A percentile compares a stretch with the other conserved stretches of the same genome.
Conservation (phyloP, 2,329 filamentous ascomycete species). For the Trichoderma oligosporum region DNA sequence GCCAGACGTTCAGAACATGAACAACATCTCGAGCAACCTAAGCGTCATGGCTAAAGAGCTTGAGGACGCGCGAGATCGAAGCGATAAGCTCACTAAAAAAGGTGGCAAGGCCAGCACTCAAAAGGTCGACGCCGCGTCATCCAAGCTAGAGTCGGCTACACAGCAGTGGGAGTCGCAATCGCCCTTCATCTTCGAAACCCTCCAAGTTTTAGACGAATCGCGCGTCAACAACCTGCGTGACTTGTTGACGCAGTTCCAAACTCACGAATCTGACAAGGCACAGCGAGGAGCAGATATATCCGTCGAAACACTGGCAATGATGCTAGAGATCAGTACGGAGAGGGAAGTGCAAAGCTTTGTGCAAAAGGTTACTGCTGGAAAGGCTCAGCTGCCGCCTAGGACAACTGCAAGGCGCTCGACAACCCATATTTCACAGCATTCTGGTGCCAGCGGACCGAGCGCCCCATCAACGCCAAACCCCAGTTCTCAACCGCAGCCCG, state of each 20-base stretch:
- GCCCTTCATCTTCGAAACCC: conserved; percentile 87
- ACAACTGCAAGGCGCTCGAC: conserved; percentile 42
- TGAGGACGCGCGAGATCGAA: conserved; percentile 76
- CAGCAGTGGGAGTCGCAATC: conserved; percentile 92
- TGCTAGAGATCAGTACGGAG: conserved; percentile 81
- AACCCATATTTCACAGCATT: conserved; percentile 20
- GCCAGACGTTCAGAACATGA: conserved; percentile 77
- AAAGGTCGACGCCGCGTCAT: conserved; percentile 71
- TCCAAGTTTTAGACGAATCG: conserved; percentile 87
- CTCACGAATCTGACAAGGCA: conserved; percentile 83
- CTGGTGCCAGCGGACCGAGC: conserved; percentile 16
- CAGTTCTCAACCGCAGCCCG: conserved; percentile 15
- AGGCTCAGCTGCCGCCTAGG: conserved; percentile 36
- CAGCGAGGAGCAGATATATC: conserved; percentile 70
- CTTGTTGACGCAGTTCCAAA: conserved; percentile 86
- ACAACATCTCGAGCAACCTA: conserved; percentile 77
- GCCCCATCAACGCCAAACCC: conserved; percentile 18
- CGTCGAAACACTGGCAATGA: conserved; percentile 73
- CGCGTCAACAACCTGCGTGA: conserved; percentile 87
- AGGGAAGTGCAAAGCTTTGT: conserved; percentile 79
- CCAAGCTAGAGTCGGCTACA: conserved; percentile 71
- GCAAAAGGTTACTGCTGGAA: conserved; percentile 42
- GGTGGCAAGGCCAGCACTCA: conserved; percentile 70
- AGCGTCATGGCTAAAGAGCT: conserved; percentile 77
- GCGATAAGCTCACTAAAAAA: conserved; percentile 79